Evolutionary conservation across 768 basidiomycete genomes (phyloP), one percentile per base, ranked within the genome.

Genomic region (Termitomyces sp.): DNA sequence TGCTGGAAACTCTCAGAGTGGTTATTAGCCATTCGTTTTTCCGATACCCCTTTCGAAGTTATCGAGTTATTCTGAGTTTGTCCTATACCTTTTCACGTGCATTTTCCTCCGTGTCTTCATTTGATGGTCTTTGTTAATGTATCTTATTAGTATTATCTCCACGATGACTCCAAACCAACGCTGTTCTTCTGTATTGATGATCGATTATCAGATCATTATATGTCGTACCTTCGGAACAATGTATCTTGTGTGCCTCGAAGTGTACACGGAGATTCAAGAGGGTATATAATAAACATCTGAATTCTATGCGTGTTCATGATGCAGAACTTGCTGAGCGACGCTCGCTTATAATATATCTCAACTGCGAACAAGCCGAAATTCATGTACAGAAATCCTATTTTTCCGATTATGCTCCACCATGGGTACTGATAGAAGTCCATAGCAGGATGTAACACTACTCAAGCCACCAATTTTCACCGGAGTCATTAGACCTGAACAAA

Each of bases 1-100:
- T 15, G 76, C 80, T 28, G 77, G 77, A 23, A 76, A 73, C 57
- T 78, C 76, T 49, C 79, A 82, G 68, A 78, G 74, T 62, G 78
- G 80, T 49, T 42, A 11, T 42, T 21, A 53, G 19, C 41, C 21
- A 7, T 31, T 91, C 64, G 67, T 88, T 81, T n/a, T 35, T 21
- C 10, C 1, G 41, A 28, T n/a, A 58, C 49, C 49, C 50, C 31
- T 45, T 46, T 40, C 17, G 6, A 21, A 44, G 17, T 11, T 50
- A 21, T 15, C 49, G 15, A 57, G 73, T 45, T 17, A 38, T 14
- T 8, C 26, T 11, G 23, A 15, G 11, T 11, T n/a, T 11, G 41
- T 42, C 19, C 8, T 2, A n/a, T 33, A 9, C n/a, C 21, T 4
- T 37, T 50, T n/a, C 33, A 49, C 21, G 12, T 21, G 12, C 33